Conservation (phyloP, 2,329 filamentous ascomycete genomes). For the Neofusicoccum laricinum region DNA sequence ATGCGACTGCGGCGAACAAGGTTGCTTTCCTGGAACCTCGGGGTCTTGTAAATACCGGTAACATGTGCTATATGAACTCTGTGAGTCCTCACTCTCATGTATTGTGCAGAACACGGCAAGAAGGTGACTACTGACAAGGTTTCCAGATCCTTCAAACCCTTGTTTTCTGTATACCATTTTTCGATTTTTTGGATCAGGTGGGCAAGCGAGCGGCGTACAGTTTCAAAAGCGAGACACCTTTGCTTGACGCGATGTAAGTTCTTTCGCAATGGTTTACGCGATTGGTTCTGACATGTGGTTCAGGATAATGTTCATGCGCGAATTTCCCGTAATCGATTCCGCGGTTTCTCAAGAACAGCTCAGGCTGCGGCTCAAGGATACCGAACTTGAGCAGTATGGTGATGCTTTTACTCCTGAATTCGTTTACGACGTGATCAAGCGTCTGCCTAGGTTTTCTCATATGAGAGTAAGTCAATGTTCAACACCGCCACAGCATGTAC, state of each 20-base stretch:
- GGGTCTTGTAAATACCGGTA: conserved; percentile 92
- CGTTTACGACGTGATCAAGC: conserved; percentile 88
- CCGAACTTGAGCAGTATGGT: conserved; percentile 85
- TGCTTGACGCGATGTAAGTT: conserved; percentile 88
- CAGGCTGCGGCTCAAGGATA: conserved; percentile 69
- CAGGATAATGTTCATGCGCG: conserved; percentile 93
- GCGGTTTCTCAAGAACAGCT: conserved; percentile 71
- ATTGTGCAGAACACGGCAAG: background rate
- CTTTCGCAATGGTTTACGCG: background rate
- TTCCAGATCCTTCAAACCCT: conserved; percentile 86
- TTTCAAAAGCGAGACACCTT: conserved; percentile 91
- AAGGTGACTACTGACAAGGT: conserved; percentile 32
- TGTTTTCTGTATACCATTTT: conserved; percentile 90
- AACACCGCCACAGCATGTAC: conserved; percentile 16
- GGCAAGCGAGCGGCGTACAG: conserved; percentile 80
- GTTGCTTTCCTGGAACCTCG: conserved; percentile 85
- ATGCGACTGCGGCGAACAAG: conserved; percentile 62
- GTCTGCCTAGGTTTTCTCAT: conserved; percentile 80
- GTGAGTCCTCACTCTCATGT: conserved; percentile 55
- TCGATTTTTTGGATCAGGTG: conserved; percentile 85
- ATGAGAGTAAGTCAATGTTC: conserved; percentile 68
- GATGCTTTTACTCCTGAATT: conserved; percentile 91
- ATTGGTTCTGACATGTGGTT: conserved; percentile 17
- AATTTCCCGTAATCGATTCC: conserved; percentile 84
- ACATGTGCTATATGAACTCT: conserved; percentile 99